Evolutionary conservation across 2,329 filamentous ascomycete species (phyloP), one percentile per base, ranked within the genome.

Genomic region (Fusarium virguliforme): DNA sequence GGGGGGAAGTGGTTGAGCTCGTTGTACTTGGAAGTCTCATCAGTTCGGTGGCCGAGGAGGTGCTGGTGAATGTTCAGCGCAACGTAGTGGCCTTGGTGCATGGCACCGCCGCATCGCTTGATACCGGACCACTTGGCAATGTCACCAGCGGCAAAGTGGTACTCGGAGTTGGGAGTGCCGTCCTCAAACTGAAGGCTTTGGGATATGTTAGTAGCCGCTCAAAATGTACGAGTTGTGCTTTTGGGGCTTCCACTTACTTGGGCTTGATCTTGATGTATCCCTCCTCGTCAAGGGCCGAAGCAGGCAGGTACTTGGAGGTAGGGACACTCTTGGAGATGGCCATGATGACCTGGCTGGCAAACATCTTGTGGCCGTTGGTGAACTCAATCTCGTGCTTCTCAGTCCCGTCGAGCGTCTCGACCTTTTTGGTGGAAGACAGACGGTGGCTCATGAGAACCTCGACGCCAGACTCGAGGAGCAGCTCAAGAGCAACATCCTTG

Each of bases 71-170:
- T 86, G 77, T 95, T 95, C 59, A 86, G 80, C 7, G 89, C 92
- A 4, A 88, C 87, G 67, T 87, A 85, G 75, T 90, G 88, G 38
- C 92, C 93, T 84, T 91, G 90, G 76, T 92, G 88, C 87, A 95
- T 93, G 35, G 93, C 93, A 15, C 85, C 88, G 26, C 93, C 92
- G 74, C 91, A 93, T 48, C 93, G 90, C 83, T 94, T 95, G 82
- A 95, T 94, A 46, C 92, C 92, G 0, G 90, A 87, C 92, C 93
- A 95, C 53, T 84, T 82, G 34, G 87, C 87, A 15, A 92, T 83
- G 76, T 95, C 93, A 15, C 93, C 93, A 26, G 89, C 85, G 12
- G 90, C 92, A 74, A 91, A 92, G 78, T 95, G 92, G 30, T 81
- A 80, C 0, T 83, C 81, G 12, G 87, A 80, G 69, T 93, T 91